Evolutionary conservation across 345 rosid species (phyloP).

Genomic region (Ceriops decandra): DNA sequence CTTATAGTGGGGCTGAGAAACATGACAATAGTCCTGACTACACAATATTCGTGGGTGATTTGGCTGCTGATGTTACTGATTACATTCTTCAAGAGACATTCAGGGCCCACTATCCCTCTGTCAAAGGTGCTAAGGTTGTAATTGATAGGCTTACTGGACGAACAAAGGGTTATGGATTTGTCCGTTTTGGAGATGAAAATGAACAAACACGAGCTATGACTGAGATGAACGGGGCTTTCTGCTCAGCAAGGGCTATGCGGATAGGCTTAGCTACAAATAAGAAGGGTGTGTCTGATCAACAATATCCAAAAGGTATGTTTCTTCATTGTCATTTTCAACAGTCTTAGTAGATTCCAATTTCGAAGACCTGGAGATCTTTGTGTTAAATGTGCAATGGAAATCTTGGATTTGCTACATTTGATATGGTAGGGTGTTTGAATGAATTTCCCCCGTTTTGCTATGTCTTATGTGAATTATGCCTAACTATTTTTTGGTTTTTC

Average conservation of each 20-base stretch:
- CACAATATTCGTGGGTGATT: slow-evolving; percentile 86
- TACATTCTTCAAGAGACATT: slow-evolving; percentile 82
- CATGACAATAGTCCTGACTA: slow-evolving; percentile 72
- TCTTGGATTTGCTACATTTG: neutral
- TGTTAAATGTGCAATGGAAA: neutral
- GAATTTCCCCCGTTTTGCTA: too few species aligned
- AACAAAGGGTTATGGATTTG: slow-evolving; percentile 88
- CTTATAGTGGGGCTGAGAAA: slow-evolving; percentile 67
- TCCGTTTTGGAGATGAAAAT: slow-evolving; percentile 73
- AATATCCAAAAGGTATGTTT: slow-evolving; percentile 56
- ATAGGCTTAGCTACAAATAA: slow-evolving; percentile 76
- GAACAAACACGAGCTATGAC: slow-evolving; percentile 83
- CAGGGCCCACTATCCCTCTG: slow-evolving; percentile 57
- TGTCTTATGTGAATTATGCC: slow-evolving; percentile 6
- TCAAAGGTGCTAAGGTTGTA: slow-evolving; percentile 88
- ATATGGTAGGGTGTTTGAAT: neutral
- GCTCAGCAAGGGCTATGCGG: slow-evolving; percentile 92
- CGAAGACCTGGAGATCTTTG: neutral
- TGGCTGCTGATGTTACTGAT: slow-evolving; percentile 93
- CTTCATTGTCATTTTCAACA: neutral
- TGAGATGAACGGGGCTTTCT: slow-evolving; percentile 87
- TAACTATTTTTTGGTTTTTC: slow-evolving; percentile 4
- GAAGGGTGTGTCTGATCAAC: slow-evolving; percentile 57
- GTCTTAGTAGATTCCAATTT: neutral
- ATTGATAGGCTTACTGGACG: slow-evolving; percentile 86